Evolutionary conservation across 2,329 filamentous ascomycete genomes (phyloP), one percentile per base, ranked within the genome.

Genomic region (Verticillium zaregamsianum): DNA sequence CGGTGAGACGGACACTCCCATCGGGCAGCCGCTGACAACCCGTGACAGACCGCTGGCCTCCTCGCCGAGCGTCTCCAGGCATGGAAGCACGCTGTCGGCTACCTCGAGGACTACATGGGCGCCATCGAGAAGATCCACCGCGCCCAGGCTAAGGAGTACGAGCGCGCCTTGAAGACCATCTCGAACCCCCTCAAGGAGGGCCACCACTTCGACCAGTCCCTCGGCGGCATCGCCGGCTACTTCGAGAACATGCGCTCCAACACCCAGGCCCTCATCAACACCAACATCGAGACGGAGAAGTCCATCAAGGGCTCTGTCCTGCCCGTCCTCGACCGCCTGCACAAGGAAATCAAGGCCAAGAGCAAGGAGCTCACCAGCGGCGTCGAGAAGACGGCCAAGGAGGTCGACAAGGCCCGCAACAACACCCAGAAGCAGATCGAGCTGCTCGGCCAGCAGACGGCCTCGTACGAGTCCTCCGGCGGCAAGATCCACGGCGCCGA

Each of bases 261-360:
- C 77, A 97, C 94, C 5, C 91, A 96, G 84, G 91, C 90, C 55
- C 85, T 98, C 70, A 87, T 93, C 70, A 96, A 95, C 76, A 89
- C 91, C 72, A 94, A 97, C 75, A 79, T 89, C 69, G 94, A 98
- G 75, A 97, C 93, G 6, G 93, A 95, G 69, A 95, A 95, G 81
- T 91, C 88, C 68, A 84, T 99, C 67, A 96, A 94, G 77, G 89
- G 88, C 63, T 88, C 89, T 15, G 90, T 98, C 33, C 82, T 97
- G 23, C 95, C 94, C 40, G 89, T 94, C 66, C 89, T 99, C 72
- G 92, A 96, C 69, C 90, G 93, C 59, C 82, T 99, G 57, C 93
- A 98, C 80, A 89, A 92, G 74, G 95, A 98, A 75, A 95, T 99
- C 82, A 99, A 98, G 84, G 88, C 90, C 79, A 98, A 98, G 81